A percentile compares a stretch with the other conserved stretches of the same genome.
Evolutionary conservation across 73 alveolate genomes (phyloP).

Genomic region (Symbiodinium natans): DNA sequence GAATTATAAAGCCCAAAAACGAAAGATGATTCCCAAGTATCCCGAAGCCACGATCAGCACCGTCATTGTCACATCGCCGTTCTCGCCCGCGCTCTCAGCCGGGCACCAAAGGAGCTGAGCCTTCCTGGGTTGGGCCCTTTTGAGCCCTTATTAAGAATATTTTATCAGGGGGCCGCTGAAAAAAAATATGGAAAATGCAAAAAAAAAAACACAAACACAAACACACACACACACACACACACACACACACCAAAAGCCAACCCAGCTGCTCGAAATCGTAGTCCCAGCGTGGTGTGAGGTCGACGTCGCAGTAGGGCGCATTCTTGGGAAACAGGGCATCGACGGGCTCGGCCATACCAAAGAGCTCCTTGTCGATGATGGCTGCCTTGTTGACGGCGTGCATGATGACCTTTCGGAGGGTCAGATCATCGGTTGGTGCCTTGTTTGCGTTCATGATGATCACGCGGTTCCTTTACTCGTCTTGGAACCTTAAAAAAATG

Average conservation of each 20-base stretch:
- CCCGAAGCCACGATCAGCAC: neutral
- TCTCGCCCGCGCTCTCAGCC: neutral
- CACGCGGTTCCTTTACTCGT: slow-evolving; percentile 44
- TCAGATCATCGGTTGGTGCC: slow-evolving; percentile 52
- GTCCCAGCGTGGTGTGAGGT: slow-evolving; percentile 80
- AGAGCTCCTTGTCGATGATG: slow-evolving; percentile 17
- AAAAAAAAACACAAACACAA: neutral
- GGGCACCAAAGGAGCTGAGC: neutral
- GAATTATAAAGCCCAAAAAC: too few relatives aligned
- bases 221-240: neutral
- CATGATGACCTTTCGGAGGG: slow-evolving; percentile 23
- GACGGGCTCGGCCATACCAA: slow-evolving; percentile 1
- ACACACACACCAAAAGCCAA: too few relatives aligned
- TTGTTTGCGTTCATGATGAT: slow-evolving; percentile 16
- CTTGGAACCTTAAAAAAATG: too few relatives aligned
- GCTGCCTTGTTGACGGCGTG: slow-evolving; percentile 41
- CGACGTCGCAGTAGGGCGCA: slow-evolving; percentile 47
- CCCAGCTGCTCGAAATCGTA: slow-evolving; percentile 30
- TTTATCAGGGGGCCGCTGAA: neutral
- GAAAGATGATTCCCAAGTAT: too few relatives aligned
- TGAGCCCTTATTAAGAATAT: too few relatives aligned
- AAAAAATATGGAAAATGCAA: neutral
- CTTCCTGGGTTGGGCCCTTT: neutral
- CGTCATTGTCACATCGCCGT: neutral
- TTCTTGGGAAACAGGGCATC: slow-evolving; percentile 32